Conservation (phyloP, 2,329 filamentous ascomycete species). For the Dactylellina sp. region DNA sequence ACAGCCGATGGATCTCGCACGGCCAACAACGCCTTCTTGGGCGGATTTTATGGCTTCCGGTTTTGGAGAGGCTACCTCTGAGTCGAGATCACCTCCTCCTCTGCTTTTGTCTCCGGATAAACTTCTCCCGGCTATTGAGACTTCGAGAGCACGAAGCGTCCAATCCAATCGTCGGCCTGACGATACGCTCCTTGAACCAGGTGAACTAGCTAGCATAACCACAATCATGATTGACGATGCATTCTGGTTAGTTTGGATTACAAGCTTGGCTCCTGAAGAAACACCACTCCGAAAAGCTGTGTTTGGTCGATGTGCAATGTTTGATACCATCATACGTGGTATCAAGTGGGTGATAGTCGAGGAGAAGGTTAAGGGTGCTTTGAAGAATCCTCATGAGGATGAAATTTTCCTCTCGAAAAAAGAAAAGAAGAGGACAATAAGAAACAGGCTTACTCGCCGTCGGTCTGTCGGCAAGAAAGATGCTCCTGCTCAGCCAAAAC, state of each 20-base stretch:
- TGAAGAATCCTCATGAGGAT: conserved; percentile 78
- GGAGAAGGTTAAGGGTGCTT: conserved; percentile 93
- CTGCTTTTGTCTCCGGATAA: conserved; percentile 91
- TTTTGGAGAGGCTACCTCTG: conserved; percentile 78
- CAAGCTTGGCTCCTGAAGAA: conserved; percentile 90
- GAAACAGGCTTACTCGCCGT: conserved; percentile 62
- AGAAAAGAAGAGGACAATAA: conserved; percentile 71
- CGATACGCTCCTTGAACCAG: conserved; percentile 80
- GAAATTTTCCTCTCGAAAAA: conserved; percentile 97
- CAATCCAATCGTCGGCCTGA: conserved; percentile 84
- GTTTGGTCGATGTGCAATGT: conserved; percentile 90
- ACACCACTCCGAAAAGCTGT: conserved; percentile 85
- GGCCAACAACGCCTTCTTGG: conserved; percentile 97
- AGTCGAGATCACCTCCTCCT: conserved; percentile 72
- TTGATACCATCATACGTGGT: conserved; percentile 84
- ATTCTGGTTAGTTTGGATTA: conserved; percentile 99
- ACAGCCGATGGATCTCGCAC: conserved; percentile 71
- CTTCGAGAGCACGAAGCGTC: conserved; percentile 80
- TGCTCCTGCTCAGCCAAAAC: conserved; percentile 46
- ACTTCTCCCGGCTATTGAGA: conserved; percentile 84
- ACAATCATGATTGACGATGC: conserved; percentile 88
- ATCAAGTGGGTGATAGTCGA: conserved; percentile 82
- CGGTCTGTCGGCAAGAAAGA: conserved; percentile 58
- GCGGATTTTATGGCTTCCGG: conserved; percentile 96
- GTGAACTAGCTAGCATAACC: conserved; percentile 92